Evolutionary conservation across 78 protist genomes (phyloP).

Genomic region (Ministeria vibrans): DNA sequence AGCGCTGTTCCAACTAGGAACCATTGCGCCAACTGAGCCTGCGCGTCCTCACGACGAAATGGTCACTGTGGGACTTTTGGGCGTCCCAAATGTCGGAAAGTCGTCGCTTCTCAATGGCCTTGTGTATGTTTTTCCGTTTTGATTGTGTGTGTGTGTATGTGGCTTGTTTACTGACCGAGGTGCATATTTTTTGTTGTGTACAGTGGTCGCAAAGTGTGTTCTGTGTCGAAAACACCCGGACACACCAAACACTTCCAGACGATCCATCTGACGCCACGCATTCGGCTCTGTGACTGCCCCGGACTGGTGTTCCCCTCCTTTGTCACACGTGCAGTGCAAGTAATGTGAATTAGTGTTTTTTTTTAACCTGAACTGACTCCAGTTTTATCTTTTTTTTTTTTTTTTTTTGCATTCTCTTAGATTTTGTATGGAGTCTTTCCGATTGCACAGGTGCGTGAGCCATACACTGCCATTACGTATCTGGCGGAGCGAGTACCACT

Average conservation of each 20-base stretch:
- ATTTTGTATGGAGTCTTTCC: background rate
- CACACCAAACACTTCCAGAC: constrained; percentile 75
- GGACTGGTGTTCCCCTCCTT: constrained; percentile 43
- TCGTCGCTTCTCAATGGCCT: constrained; percentile 45
- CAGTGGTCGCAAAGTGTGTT: constrained; percentile 31
- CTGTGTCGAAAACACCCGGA: constrained; percentile 62
- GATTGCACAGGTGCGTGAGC: constrained; percentile 24
- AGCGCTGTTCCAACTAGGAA: too few species aligned
- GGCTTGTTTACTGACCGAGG: too few species aligned
- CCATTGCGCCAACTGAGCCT: too few species aligned
- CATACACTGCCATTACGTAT: background rate
- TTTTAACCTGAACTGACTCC: background rate
- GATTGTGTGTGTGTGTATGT: too few species aligned
- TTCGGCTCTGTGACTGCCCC: constrained; percentile 42
- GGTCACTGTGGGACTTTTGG: constrained; percentile 1
- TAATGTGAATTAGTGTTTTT: background rate
- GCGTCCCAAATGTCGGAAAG: constrained; percentile 61
- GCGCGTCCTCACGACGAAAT: background rate
- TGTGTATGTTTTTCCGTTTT: too few species aligned
- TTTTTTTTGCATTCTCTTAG: background rate
- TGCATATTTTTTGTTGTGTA: too few species aligned
- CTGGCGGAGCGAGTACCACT: constrained; percentile 6
- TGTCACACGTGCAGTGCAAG: constrained; percentile 9
- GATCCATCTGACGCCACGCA: background rate
- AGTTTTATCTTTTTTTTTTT: background rate